Evolutionary conservation across 164 flowering plant species (phyloP).

Genomic region (Liquidambar formosana): DNA sequence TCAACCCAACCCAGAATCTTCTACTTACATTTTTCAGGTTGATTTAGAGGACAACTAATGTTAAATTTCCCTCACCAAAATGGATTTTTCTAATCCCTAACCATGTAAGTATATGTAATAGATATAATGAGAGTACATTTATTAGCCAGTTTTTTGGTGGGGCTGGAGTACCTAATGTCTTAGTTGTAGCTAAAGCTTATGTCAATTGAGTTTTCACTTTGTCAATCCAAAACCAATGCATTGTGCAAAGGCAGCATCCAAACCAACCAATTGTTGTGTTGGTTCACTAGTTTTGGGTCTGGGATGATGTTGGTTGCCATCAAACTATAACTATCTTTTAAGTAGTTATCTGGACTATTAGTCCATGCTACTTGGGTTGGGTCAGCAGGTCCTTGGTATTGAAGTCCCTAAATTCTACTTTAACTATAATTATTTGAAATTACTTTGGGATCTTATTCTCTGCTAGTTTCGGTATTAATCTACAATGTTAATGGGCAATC

Average conservation of each 20-base stretch:
- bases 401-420: background rate
- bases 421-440: background rate
- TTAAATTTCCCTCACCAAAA: no score
- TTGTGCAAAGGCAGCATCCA: background rate
- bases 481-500: slow-evolving; percentile 12
- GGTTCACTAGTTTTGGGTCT: background rate
- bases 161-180: no score
- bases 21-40: background rate
- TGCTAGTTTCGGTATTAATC: slow-evolving; percentile 10
- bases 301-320: background rate
- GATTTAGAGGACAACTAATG: no score
- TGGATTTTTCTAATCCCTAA: no score
- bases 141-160: no score
- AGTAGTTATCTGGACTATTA: background rate
- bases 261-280: background rate
- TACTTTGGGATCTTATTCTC: background rate
- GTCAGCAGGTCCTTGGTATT: background rate
- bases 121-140: no score
- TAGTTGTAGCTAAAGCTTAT: no score
- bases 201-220: no score
- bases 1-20: background rate
- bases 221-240: background rate
- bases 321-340: no score
- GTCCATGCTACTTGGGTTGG: background rate
- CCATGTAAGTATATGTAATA: no score